A percentile compares a stretch with the other conserved stretches of the same genome.
Conservation (phyloP, 2,329 filamentous ascomycete genomes). For the Talaromyces sp. region DNA sequence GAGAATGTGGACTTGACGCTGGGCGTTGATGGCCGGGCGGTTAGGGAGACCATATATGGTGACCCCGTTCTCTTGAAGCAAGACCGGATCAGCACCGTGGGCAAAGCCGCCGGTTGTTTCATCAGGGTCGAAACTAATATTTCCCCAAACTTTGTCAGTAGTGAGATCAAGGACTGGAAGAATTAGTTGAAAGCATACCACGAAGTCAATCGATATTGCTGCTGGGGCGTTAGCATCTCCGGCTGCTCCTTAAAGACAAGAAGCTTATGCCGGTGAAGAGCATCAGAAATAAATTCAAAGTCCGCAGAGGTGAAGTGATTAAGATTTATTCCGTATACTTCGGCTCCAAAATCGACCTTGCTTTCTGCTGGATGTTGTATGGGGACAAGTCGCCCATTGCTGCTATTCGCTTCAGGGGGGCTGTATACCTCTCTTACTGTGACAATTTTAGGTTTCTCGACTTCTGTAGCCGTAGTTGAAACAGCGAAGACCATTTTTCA, state of each 20-base stretch:
- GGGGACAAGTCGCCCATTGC: conserved; percentile 7
- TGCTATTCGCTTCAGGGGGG: not conserved
- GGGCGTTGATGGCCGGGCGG: conserved; percentile 28
- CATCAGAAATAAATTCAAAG: conserved; percentile 27
- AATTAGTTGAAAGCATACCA: conserved; percentile 5
- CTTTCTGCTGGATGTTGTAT: conserved; percentile 18
- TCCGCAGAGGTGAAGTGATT: conserved; percentile 30
- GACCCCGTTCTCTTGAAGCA: conserved; percentile 26
- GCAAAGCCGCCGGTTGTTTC: conserved; percentile 33
- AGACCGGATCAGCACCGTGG: conserved; percentile 31
- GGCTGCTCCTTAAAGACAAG: conserved; percentile 36
- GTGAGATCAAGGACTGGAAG: not conserved
- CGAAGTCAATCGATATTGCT: conserved; percentile 30
- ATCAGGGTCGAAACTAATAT: conserved; percentile 26
- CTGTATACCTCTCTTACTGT: conserved; percentile 4
- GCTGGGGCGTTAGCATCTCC: conserved; percentile 27
- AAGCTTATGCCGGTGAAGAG: conserved; percentile 28
- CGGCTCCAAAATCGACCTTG: conserved; percentile 31
- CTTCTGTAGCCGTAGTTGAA: not conserved
- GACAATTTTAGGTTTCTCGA: conserved; percentile 1
- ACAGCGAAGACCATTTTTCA: conserved; percentile 1
- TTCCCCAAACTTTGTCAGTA: not conserved
- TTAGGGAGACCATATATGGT: conserved; percentile 31
- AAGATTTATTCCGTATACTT: conserved; percentile 31
- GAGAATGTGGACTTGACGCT: conserved; percentile 35